These are phyloP conservation scores for Pinus tabuliformis DNA, from an alignment of 75 land plant genomes.

Conservation along the genomic window DNA sequence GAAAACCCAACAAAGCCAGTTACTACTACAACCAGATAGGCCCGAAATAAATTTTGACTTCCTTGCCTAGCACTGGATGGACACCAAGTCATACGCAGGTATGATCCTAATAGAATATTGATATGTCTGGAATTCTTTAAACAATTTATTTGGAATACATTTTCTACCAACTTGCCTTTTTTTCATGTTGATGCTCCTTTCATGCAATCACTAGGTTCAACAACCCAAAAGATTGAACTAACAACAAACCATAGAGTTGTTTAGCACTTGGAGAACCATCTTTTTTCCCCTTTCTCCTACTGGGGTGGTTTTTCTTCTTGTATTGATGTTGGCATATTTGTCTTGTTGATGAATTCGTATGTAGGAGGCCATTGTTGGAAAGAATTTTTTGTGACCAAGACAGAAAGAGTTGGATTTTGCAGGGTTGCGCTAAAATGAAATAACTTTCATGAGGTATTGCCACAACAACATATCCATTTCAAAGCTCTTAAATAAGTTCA, in stretches of 20 bases:
- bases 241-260: neutral
- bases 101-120: neutral
- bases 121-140: too few species aligned
- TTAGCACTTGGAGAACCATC: neutral
- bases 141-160: neutral
- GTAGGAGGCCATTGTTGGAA: neutral
- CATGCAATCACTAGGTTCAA: too few species aligned
- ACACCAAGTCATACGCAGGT: constrained; percentile 8
- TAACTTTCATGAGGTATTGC: too few species aligned
- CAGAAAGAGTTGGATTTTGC: too few species aligned
- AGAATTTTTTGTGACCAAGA: too few species aligned
- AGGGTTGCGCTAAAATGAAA: too few species aligned
- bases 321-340: neutral
- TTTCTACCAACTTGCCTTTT: neutral
- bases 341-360: neutral
- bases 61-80: constrained; percentile 23
- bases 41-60: constrained; percentile 11
- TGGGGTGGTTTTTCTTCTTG: neutral
- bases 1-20: too few species aligned
- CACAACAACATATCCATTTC: too few species aligned
- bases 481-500: too few species aligned
- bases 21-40: too few species aligned
- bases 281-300: neutral
- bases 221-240: neutral
- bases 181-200: neutral